Evolutionary conservation across 1,139 yeast genomes (phyloP), one percentile per base, ranked within the genome.

Genomic region (Candida buenavistaensis): DNA sequence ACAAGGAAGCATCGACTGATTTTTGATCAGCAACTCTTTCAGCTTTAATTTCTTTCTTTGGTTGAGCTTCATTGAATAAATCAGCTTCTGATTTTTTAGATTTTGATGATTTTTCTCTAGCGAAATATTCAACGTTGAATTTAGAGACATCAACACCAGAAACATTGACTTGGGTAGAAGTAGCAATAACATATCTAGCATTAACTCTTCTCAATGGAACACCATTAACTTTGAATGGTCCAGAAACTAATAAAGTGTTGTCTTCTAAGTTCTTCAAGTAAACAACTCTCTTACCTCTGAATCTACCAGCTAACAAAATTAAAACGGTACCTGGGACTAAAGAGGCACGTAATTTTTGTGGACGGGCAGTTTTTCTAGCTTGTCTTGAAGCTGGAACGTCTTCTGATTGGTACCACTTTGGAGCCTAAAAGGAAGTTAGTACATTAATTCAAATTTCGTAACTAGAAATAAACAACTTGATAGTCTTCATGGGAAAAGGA

Each of bases 261-360:
- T 94, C 98, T 78, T 89, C 97, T 69, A 94, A 82, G 75, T 84
- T 77, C 86, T 92, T 92, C 71, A 92, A 84, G 89, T 85, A 87
- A 51, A 92, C 97, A 62, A 92, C 98, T 80, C 99, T 92, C 89
- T 92, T 94, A 72, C 99, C 99, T 78, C 98, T 87, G 96, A 89
- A 92, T 78, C 97, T 90, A 72, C 99, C 98, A 64, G 98, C 97
- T 72, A 94, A 83, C 71, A 92, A 80, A 74, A 92, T 92, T 71
- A 92, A 81, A 59, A 92, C 97, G 65, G 98, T 86, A 72, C 98
- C 98, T 73, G 97, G 97, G 57, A 87, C 95, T 66, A 92, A 80
- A 52, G 97, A 86, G 64, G 95, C 81, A 75, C 97, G 92, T 74
- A 92, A 82, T 77, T 87, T 86, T 75, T 89, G 95, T 68, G 97